Conservation (phyloP, 2,329 filamentous ascomycete species). For the Akanthomyces uredinophilus region DNA sequence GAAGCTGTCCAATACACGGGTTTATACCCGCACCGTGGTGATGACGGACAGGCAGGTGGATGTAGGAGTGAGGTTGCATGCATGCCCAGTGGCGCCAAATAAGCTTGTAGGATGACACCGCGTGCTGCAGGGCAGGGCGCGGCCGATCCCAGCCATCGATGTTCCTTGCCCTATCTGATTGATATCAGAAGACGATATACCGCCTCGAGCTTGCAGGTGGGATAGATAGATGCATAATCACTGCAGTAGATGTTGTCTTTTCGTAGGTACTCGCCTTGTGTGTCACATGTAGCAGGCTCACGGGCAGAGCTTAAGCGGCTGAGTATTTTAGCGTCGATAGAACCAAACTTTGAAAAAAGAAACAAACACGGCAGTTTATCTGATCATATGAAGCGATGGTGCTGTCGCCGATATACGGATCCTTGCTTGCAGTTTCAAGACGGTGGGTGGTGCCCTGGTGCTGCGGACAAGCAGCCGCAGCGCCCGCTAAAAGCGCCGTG, state of each 20-base stretch:
- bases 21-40: not conserved
- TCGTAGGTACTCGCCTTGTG: no score
- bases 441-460: not conserved
- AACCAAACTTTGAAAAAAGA: no score
- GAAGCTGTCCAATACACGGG: not conserved
- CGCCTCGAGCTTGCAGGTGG: no score
- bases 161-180: no score
- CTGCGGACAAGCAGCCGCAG: not conserved
- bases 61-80: not conserved
- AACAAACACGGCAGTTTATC: not conserved
- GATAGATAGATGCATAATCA: no score
- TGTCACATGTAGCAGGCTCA: no score
- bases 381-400: no score
- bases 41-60: not conserved
- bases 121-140: not conserved
- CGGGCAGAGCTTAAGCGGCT: no score
- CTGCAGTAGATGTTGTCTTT: no score
- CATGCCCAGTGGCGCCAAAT: not conserved
- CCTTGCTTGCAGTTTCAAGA: not conserved
- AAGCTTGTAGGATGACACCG: not conserved
- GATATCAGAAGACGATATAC: no score
- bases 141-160: not conserved
- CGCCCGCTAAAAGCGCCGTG: not conserved
- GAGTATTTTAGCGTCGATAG: no score
- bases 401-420: not conserved